phyloP scores from a whole-genome alignment of 2,329 filamentous ascomycete genomes.

The Cadophora malorum region DNA sequence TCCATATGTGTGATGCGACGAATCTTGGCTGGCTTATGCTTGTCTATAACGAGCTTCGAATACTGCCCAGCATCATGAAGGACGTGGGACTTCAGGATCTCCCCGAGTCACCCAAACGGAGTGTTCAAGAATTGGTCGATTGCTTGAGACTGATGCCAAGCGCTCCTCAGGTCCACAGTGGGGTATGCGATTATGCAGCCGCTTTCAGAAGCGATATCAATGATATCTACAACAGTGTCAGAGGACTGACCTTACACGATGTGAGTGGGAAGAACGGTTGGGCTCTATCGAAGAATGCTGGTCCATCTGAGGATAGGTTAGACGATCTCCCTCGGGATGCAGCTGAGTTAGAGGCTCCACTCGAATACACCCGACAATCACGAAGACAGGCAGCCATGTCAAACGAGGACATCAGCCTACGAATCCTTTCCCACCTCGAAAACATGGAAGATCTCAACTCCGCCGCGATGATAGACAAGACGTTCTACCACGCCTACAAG shows the following conservation, averaged over 20 bases:
- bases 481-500: conserved; percentile 55
- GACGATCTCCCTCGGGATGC: conserved; percentile 26
- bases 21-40: conserved; percentile 62
- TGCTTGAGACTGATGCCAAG: conserved; percentile 53
- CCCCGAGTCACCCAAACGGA: conserved; percentile 45
- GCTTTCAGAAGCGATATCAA: conserved; percentile 55
- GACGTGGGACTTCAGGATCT: conserved; percentile 34
- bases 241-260: conserved; percentile 56
- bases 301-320: conserved; percentile 29
- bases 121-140: conserved; percentile 54
- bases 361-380: conserved; percentile 21
- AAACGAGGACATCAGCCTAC: conserved; percentile 46
- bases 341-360: conserved; percentile 31
- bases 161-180: conserved; percentile 51
- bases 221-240: conserved; percentile 59
- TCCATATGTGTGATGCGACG: conserved; percentile 57
- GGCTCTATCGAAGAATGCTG: conserved; percentile 52
- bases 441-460: conserved; percentile 52
- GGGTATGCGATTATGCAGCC: conserved; percentile 57
- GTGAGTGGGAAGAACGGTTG: conserved; percentile 57
- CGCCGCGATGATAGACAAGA: conserved; percentile 51
- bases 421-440: conserved; percentile 50
- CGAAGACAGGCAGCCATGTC: conserved; percentile 27
- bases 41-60: conserved; percentile 54
- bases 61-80: conserved; percentile 52